A percentile compares a stretch with the other conserved stretches of the same genome.
phyloP scores from a whole-genome alignment of 2,329 filamentous ascomycete genomes.

The Cordyceps sp. region DNA sequence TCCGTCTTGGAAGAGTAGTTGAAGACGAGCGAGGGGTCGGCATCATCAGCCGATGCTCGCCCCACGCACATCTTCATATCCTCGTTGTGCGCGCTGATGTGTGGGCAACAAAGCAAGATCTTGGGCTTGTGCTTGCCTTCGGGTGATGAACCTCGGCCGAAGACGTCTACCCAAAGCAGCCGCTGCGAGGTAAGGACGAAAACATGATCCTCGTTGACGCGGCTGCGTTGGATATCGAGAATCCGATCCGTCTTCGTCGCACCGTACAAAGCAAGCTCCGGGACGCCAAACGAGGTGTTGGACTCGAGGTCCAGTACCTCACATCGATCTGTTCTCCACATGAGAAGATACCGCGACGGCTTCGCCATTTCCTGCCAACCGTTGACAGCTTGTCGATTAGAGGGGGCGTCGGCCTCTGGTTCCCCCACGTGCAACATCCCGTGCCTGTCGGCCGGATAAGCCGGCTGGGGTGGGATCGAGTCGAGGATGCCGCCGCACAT shows the following conservation, averaged over 20 bases:
- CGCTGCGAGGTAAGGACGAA: constrained; percentile 40
- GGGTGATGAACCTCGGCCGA: constrained; percentile 4
- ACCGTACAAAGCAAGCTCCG: constrained; percentile 10
- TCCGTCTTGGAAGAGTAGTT: constrained; percentile 14
- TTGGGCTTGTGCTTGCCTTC: constrained; percentile 5
- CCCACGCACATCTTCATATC: constrained; percentile 14
- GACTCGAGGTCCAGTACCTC: constrained; percentile 19
- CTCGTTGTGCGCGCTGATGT: constrained; percentile 10
- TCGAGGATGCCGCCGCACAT: constrained; percentile 21
- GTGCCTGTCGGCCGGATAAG: constrained; percentile 19
- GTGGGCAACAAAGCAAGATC: constrained; percentile 13
- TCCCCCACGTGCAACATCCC: constrained; percentile 25
- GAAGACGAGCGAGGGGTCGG: constrained; percentile 13
- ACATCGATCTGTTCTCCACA: constrained; percentile 20
- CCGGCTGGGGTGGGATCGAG: constrained; percentile 13
- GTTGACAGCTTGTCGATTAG: too few species aligned
- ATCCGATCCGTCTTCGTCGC: constrained; percentile 22
- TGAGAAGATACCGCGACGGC: constrained; percentile 10
- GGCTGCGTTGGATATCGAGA: constrained; percentile 36
- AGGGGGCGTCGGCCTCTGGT: constrained; percentile 6
- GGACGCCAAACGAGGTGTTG: constrained; percentile 10
- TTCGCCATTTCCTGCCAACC: background rate
- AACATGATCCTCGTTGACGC: constrained; percentile 27
- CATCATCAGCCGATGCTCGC: constrained; percentile 7
- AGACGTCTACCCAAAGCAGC: constrained; percentile 31